Evolutionary conservation across 441 rosid species (phyloP), one percentile per base, ranked within the genome.

Genomic region (Capsella rubella): DNA sequence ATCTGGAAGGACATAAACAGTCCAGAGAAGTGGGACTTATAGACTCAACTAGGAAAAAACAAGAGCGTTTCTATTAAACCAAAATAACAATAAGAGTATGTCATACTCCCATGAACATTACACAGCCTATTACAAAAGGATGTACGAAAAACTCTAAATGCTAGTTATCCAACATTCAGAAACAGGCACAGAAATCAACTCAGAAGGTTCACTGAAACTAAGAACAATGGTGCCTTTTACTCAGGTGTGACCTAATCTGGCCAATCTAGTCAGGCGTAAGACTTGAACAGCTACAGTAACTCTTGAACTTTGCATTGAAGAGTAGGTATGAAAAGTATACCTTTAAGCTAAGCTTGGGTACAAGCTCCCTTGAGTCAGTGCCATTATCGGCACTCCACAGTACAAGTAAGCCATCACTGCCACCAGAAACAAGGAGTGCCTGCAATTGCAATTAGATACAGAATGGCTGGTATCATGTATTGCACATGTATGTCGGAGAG

Each of bases 391-490:
- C 96, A 80, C 95, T 95, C 99, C 99, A 95, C 53, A 92, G 84
- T 57, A 92, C 82, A 79, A 95, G 98, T 67, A 91, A 84, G 53
- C 99, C 99, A 82, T 95, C 99, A 83, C 91, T 87, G 40, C 92
- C 99, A 73, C 98, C 98, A 6, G 98, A 95, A 81, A 91, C 96
- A 82, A 95, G 98, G 80, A 92, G 96, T 53, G 91, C 96, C 99
- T 95, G 80, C 85, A 84, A 70, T 64, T 47, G 79, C 18, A 76
- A 64, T 50, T 35, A 56, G 55, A 64, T 21, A 55, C 66, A 69
- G 50, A 69, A 62, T 56, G 54, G 54, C 47, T 56, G 32, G 62
- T 50, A 64, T 64, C 55, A 54, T 56, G 60, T 69, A 63, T 47
- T 28, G 72, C 31, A 76, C 4, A 67, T 50, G 15, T 69, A 69